phyloP scores from a whole-genome alignment of 306 rosid species.

The Ceratonia siliqua region DNA sequence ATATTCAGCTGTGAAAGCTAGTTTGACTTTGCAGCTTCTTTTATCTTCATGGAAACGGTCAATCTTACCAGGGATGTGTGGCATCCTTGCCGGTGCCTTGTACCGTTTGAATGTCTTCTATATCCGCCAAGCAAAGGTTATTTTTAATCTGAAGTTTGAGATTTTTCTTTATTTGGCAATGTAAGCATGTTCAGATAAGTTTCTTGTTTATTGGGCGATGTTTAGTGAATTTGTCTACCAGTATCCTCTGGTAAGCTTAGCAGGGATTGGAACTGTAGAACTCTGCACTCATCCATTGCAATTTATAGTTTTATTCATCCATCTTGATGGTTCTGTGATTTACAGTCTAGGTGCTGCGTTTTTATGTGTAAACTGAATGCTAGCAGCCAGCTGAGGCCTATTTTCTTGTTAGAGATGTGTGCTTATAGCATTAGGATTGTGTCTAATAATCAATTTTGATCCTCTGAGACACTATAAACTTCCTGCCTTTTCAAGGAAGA shows the following conservation, averaged over 20 bases:
- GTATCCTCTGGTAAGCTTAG: not conserved
- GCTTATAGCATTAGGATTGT: not conserved
- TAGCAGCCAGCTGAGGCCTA: not conserved
- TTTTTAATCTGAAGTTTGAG: constrained; percentile 22
- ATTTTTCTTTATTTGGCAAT: not conserved
- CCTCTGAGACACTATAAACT: not conserved
- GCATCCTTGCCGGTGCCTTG: constrained; percentile 84
- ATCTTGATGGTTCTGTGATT: not conserved
- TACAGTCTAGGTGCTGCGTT: not conserved
- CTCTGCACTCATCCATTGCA: not conserved
- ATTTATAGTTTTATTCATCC: not conserved
- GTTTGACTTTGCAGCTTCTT: constrained; percentile 73
- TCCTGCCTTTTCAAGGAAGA: constrained; percentile 9
- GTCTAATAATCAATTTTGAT: not conserved
- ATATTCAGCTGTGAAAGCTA: constrained; percentile 27
- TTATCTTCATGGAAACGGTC: constrained; percentile 92
- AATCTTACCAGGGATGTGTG: constrained; percentile 87
- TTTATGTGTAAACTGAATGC: constrained; percentile 10
- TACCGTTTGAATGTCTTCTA: constrained; percentile 80
- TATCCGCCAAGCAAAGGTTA: constrained; percentile 92
- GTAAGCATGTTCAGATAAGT: not conserved
- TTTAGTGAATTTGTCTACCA: not conserved
- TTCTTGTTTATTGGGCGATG: constrained; percentile 12
- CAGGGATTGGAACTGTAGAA: not conserved
- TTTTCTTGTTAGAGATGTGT: not conserved